phyloP scores from a whole-genome alignment of 495 filamentous ascomycete species.

The Penicillium riverlandense region DNA sequence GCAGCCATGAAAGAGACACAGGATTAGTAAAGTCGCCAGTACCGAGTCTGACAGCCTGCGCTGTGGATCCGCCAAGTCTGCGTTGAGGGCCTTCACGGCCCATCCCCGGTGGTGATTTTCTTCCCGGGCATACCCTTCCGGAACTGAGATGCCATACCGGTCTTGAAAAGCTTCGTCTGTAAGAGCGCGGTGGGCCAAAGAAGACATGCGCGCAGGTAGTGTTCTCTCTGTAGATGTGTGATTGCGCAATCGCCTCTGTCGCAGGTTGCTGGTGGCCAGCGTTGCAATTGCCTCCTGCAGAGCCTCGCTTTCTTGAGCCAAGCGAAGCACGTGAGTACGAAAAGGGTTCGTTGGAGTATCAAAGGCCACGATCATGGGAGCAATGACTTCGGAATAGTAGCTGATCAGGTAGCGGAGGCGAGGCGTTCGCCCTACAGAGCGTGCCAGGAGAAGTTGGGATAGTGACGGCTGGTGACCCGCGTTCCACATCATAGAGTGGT shows the following conservation, averaged over 20 bases:
- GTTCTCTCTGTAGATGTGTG: conserved; percentile 37
- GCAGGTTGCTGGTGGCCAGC: conserved; percentile 76
- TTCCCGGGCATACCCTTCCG: conserved; percentile 48
- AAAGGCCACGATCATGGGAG: conserved; percentile 84
- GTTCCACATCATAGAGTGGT: conserved; percentile 12
- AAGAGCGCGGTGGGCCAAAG: conserved; percentile 41
- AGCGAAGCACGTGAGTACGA: conserved; percentile 70
- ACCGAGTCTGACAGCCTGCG: conserved; percentile 79
- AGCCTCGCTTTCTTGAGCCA: conserved; percentile 72
- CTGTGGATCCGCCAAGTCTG: conserved; percentile 67
- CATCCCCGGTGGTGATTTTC: conserved; percentile 74
- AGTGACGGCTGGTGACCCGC: conserved; percentile 31
- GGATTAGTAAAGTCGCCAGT: conserved; percentile 76
- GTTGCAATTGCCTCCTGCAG: conserved; percentile 90
- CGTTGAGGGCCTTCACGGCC: conserved; percentile 76
- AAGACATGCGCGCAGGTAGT: conserved; percentile 40
- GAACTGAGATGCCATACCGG: conserved; percentile 23
- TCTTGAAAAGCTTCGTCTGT: conserved; percentile 32
- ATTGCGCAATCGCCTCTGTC: conserved; percentile 38
- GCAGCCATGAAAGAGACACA: conserved; percentile 90
- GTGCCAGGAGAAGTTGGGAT: conserved; percentile 36
- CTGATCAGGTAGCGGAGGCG: conserved; percentile 52
- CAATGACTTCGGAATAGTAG: conserved; percentile 78
- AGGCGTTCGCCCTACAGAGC: conserved; percentile 45
- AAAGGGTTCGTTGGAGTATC: conserved; percentile 82